Evolutionary conservation across 129 eudicot species (phyloP).

Genomic region (Pittosporum tobira): DNA sequence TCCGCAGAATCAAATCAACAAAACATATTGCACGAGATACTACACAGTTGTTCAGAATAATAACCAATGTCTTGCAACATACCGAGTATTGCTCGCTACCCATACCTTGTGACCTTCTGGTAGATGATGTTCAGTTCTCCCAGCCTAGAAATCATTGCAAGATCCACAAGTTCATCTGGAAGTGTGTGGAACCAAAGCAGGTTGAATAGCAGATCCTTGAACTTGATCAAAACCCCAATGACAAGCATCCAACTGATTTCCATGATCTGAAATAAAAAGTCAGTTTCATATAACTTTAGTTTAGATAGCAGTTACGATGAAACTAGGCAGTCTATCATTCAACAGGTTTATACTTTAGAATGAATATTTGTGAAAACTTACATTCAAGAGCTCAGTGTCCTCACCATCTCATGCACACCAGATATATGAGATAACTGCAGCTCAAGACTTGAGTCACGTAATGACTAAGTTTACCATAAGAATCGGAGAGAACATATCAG

Average conservation of each 20-base stretch:
- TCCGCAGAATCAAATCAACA: no score
- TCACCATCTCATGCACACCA: conserved; percentile 17
- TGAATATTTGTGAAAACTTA: conserved; percentile 10
- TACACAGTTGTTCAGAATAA: conserved; percentile 11
- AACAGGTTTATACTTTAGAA: no score
- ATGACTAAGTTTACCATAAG: conserved; percentile 20
- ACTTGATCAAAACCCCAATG: conserved; percentile 16
- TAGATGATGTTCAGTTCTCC: conserved; percentile 17
- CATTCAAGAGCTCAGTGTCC: conserved; percentile 34
- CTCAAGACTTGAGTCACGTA: conserved; percentile 24
- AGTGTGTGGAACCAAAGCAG: conserved; percentile 16
- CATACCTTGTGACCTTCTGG: conserved; percentile 26
- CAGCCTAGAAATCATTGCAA: conserved; percentile 19
- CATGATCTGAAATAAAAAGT: conserved; percentile 1
- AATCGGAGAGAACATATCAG: conserved; percentile 24
- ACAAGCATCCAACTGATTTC: conserved; percentile 27
- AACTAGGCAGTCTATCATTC: no score
- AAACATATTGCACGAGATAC: conserved; percentile 10
- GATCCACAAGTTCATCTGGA: conserved; percentile 20
- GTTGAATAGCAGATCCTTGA: conserved; percentile 6
- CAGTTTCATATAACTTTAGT: background rate
- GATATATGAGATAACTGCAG: conserved; percentile 33
- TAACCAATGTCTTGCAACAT: conserved; percentile 14
- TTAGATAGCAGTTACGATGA: no score
- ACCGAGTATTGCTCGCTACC: background rate